Evolutionary conservation across 306 rosid genomes (phyloP).

Genomic region (Dalbergia cultrata): DNA sequence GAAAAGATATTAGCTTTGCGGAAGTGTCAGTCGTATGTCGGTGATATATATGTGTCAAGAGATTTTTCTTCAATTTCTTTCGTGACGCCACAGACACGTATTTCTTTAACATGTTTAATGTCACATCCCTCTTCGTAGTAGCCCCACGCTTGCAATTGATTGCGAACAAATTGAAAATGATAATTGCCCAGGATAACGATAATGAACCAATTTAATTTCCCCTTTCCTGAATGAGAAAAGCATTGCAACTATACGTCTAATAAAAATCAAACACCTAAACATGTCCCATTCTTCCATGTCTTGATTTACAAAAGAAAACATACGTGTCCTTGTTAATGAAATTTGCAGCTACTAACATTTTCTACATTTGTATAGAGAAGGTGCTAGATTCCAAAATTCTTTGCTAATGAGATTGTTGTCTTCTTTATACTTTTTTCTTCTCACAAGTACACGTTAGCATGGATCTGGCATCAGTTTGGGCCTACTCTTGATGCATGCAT

Average conservation of each 20-base stretch:
- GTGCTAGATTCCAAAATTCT: neutral
- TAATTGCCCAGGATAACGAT: neutral
- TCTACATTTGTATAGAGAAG: neutral
- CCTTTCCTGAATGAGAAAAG: neutral
- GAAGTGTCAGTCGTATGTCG: neutral
- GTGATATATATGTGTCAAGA: neutral
- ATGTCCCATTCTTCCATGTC: neutral
- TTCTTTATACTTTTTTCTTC: neutral
- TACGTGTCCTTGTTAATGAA: conserved; percentile 17
- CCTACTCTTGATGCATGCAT: neutral
- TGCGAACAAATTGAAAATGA: neutral
- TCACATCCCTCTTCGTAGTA: conserved; percentile 13
- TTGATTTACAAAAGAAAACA: neutral
- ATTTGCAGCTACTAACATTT: conserved; percentile 18
- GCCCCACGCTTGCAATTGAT: neutral
- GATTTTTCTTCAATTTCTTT: neutral
- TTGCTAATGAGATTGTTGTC: neutral
- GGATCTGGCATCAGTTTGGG: neutral
- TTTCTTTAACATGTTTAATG: neutral
- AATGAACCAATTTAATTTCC: neutral
- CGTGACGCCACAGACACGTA: neutral
- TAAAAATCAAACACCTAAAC: neutral
- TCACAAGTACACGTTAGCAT: neutral
- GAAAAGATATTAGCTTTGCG: conserved; percentile 9
- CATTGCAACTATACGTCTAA: neutral